These are phyloP conservation scores for Kwoniella mangroviensis DNA, from an alignment of 768 basidiomycete genomes.

Conservation along the genomic window DNA sequence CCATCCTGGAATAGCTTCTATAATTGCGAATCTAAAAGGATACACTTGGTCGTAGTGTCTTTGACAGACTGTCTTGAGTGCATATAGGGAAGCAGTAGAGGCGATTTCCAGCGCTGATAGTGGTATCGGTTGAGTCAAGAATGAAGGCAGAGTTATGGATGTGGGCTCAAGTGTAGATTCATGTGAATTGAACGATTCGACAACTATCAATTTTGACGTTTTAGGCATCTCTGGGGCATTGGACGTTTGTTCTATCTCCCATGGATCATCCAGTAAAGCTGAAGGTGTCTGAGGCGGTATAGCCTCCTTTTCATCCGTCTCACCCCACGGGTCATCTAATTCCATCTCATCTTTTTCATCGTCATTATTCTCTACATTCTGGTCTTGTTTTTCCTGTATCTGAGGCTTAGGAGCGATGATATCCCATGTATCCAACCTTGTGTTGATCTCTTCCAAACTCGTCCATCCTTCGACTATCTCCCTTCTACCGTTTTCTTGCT, in stretches of 20 bases:
- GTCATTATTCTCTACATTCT: not conserved
- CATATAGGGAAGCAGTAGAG: constrained; percentile 65
- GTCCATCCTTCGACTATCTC: constrained; percentile 5
- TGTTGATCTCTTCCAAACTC: constrained; percentile 59
- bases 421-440: constrained; percentile 31
- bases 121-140: constrained; percentile 68
- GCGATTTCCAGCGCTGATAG: constrained; percentile 71
- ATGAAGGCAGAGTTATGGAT: constrained; percentile 63
- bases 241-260: constrained; percentile 14
- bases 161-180: not conserved
- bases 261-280: constrained; percentile 32
- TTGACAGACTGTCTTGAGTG: constrained; percentile 66
- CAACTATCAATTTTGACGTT: constrained; percentile 7
- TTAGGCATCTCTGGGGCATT: not conserved
- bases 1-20: constrained; percentile 77
- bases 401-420: constrained; percentile 10
- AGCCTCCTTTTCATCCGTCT: constrained; percentile 10
- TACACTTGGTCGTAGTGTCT: constrained; percentile 68
- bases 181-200: not conserved
- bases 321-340: constrained; percentile 48
- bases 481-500: not conserved
- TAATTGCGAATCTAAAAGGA: constrained; percentile 71
- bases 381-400: not conserved
- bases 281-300: not conserved
- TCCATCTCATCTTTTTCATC: constrained; percentile 28